phyloP scores from a whole-genome alignment of 768 basidiomycete genomes.

The Lentinula lateritia region DNA sequence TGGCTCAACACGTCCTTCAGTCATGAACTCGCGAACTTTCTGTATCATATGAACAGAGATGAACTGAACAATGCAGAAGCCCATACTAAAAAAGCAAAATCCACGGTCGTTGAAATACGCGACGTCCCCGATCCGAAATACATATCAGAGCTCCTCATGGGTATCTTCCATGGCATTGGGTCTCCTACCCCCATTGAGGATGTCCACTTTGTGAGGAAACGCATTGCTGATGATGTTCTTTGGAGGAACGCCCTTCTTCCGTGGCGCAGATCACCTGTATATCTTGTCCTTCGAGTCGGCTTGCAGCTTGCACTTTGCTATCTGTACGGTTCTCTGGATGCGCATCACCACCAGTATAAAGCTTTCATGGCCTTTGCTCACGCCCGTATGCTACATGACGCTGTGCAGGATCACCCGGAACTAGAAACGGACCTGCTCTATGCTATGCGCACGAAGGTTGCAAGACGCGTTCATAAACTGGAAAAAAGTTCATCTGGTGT shows the following conservation, averaged over 20 bases:
- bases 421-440: constrained; percentile 30
- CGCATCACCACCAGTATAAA: constrained; percentile 31
- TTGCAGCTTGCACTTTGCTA: constrained; percentile 31
- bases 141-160: constrained; percentile 42
- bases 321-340: background rate
- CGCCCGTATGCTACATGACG: constrained; percentile 19
- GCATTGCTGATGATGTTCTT: constrained; percentile 38
- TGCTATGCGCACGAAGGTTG: constrained; percentile 30
- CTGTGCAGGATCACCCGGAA: constrained; percentile 8
- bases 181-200: constrained; percentile 25
- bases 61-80: constrained; percentile 25
- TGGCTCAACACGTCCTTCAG: constrained; percentile 25
- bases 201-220: constrained; percentile 31
- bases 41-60: constrained; percentile 31
- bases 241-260: constrained; percentile 31
- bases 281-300: constrained; percentile 43
- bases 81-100: constrained; percentile 30
- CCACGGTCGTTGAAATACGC: constrained; percentile 28
- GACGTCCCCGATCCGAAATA: constrained; percentile 39
- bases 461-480: constrained; percentile 33
- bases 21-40: constrained; percentile 30
- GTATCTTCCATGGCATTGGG: constrained; percentile 38
- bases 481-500: constrained; percentile 4
- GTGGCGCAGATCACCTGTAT: constrained; percentile 47
- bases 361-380: constrained; percentile 39